Percentiles rank a stretch among this genome's conserved stretches.
Evolutionary conservation across 192 early-diverging fungal genomes (phyloP).

Genomic region (Entophlyctis luteolus): DNA sequence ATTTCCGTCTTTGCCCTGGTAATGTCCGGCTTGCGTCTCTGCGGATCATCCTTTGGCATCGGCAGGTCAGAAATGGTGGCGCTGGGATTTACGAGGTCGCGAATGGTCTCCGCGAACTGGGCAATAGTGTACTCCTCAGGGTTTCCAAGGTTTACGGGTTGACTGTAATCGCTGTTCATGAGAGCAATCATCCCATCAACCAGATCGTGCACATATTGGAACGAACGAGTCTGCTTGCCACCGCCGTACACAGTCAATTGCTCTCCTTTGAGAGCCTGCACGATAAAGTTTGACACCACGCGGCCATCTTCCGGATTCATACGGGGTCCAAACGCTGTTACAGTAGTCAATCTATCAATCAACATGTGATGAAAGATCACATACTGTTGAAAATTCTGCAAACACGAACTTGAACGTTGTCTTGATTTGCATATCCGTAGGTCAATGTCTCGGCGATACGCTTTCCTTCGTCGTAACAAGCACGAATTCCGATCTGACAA

Average conservation of each 20-base stretch:
- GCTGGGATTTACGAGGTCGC: conserved; percentile 55
- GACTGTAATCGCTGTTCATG: conserved; percentile 67
- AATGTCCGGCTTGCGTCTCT: conserved; percentile 73
- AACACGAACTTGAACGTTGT: conserved; percentile 71
- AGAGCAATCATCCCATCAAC: conserved; percentile 75
- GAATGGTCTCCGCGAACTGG: conserved; percentile 74
- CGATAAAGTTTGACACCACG: conserved; percentile 83
- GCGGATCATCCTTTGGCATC: conserved; percentile 70
- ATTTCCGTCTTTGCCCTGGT: conserved; percentile 57
- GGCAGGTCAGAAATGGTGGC: conserved; percentile 61
- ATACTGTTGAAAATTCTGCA: conserved; percentile 71
- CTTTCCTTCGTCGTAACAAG: conserved; percentile 86
- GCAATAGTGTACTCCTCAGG: conserved; percentile 78
- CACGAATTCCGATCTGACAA: conserved; percentile 72
- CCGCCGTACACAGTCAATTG: conserved; percentile 77
- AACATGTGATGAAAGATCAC: conserved; percentile 5
- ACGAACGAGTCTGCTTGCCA: conserved; percentile 74
- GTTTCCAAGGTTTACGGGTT: conserved; percentile 79
- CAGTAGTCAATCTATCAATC: conserved; percentile 12
- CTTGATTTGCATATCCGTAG: conserved; percentile 72
- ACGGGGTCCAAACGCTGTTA: conserved; percentile 66
- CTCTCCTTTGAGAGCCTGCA: conserved; percentile 73
- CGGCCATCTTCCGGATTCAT: conserved; percentile 82
- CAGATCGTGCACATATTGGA: conserved; percentile 82
- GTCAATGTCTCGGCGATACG: conserved; percentile 79